Base-by-base conservation (phyloP, 2,329 filamentous ascomycete species). In the Pyrenochaeta sp. region DNA sequence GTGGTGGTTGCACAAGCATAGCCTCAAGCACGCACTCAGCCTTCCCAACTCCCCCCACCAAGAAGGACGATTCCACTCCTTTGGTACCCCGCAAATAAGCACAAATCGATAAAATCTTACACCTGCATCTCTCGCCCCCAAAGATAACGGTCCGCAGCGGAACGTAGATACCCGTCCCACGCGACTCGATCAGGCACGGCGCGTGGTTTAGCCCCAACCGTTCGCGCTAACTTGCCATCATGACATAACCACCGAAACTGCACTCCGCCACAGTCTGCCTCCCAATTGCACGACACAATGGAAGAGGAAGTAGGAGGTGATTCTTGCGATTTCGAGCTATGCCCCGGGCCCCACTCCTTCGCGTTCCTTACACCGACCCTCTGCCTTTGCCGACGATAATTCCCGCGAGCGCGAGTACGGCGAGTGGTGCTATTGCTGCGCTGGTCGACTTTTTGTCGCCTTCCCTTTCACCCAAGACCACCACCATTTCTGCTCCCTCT, bases 331-430 rank as follows among this genome's bases (percentile, higher is more conserved):
- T 44, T 8, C 15, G 25, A 25, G 64, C 61, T 78, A 90, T 86
- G 78, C 86, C 90, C 69, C 56, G 57, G 28, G 57, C 51, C 36
- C 58, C 60, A 28, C 85, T 92, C 57, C 89, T 97, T 81, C 89
- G 93, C 67, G 96, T 98, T 70, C 94, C 94, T 58, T 98, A 94
- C 76, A 97, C 92, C 72, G 88, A 91, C 65, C 89, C 91, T 42
- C 85, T 97, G 54, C 88, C 93, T 25, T 82, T 89, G 27, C 91
- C 93, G 2, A 85, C 84, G 51, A 88, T 95, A 73, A 84, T 92
- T 59, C 95, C 95, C 3, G 78, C 84, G 47, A 87, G 86, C 59
- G 93, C 94, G 49, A 84, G 82, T 46, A 90, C 90, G 1, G 75
- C 91, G 39, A 77, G 85, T 5, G 91, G 91, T 27, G 93, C 93